A percentile compares a stretch with the other conserved stretches of the same genome.
These are phyloP conservation scores for Fusarium sambucinum DNA, from an alignment of 2,329 filamentous ascomycete species.

Conservation along the genomic window DNA sequence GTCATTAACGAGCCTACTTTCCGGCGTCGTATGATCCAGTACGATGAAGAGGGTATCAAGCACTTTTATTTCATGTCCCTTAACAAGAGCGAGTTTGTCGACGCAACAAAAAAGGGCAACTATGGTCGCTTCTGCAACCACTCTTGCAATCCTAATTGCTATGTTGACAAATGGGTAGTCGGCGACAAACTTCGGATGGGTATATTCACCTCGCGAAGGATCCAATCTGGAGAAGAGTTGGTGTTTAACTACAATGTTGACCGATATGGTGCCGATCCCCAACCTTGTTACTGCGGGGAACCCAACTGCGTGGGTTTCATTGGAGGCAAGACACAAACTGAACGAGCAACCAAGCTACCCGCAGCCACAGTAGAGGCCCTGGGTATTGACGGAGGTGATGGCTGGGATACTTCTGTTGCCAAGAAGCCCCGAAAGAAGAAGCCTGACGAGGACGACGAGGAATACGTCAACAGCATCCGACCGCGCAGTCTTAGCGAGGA, in stretches of 20 bases:
- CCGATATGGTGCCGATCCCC: slow-evolving; percentile 94
- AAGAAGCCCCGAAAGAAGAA: slow-evolving; percentile 96
- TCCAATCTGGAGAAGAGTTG: slow-evolving; percentile 91
- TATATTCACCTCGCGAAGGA: slow-evolving; percentile 89
- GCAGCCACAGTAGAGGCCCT: slow-evolving; percentile 92
- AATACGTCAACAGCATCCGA: slow-evolving; percentile 91
- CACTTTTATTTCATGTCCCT: slow-evolving; percentile 99
- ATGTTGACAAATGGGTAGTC: slow-evolving; percentile 99
- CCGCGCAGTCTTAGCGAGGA: slow-evolving; percentile 82
- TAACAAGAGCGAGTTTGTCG: slow-evolving; percentile 94
- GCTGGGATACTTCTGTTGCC: slow-evolving; percentile 90
- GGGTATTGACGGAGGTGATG: slow-evolving; percentile 91
- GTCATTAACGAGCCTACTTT: slow-evolving; percentile 95
- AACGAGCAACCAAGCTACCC: slow-evolving; percentile 91
- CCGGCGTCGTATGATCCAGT: slow-evolving; percentile 88
- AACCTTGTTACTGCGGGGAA: slow-evolving; percentile 96
- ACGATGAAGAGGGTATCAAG: slow-evolving; percentile 96
- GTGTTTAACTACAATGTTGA: slow-evolving; percentile 99
- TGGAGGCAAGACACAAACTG: slow-evolving; percentile 96
- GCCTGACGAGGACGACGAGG: slow-evolving; percentile 89
- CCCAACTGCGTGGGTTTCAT: slow-evolving; percentile 96
- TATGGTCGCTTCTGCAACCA: slow-evolving; percentile 98
- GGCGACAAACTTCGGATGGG: slow-evolving; percentile 98
- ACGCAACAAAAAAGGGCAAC: slow-evolving; percentile 96
- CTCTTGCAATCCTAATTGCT: slow-evolving; percentile 98